Conservation (phyloP, 2,329 filamentous ascomycete genomes). For the Calonectria ilicicola region DNA sequence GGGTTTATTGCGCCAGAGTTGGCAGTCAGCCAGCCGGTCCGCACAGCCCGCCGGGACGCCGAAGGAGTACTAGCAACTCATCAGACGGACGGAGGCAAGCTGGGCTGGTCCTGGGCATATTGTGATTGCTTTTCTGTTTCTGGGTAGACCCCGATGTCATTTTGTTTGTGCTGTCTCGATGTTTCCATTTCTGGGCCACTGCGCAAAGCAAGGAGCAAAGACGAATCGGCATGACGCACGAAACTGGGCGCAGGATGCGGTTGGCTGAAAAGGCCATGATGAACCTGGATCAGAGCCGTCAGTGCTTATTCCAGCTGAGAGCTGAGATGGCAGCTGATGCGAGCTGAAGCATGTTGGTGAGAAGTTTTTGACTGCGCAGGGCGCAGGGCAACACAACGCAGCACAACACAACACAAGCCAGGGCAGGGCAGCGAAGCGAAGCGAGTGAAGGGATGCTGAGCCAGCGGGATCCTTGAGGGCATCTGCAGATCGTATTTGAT, state of each 20-base stretch:
- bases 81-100: not conserved
- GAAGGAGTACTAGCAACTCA: not conserved
- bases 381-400: too few relatives aligned
- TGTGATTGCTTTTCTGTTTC: not conserved
- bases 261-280: not conserved
- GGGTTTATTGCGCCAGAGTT: not conserved
- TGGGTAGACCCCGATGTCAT: not conserved
- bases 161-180: not conserved
- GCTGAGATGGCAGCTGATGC: constrained; percentile 9
- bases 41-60: not conserved
- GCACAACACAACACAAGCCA: too few relatives aligned
- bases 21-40: not conserved
- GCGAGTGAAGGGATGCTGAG: not conserved
- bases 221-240: not conserved
- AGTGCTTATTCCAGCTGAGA: not conserved
- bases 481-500: constrained; percentile 23
- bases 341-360: not conserved
- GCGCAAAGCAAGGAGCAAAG: too few relatives aligned
- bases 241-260: not conserved
- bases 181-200: not conserved
- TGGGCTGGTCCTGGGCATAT: constrained; percentile 2
- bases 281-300: not conserved
- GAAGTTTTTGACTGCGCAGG: not conserved
- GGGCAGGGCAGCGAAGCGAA: too few relatives aligned
- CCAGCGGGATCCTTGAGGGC: not conserved